Evolutionary conservation across 306 rosid genomes (phyloP).

Genomic region (Macrotyloma uniflorum): DNA sequence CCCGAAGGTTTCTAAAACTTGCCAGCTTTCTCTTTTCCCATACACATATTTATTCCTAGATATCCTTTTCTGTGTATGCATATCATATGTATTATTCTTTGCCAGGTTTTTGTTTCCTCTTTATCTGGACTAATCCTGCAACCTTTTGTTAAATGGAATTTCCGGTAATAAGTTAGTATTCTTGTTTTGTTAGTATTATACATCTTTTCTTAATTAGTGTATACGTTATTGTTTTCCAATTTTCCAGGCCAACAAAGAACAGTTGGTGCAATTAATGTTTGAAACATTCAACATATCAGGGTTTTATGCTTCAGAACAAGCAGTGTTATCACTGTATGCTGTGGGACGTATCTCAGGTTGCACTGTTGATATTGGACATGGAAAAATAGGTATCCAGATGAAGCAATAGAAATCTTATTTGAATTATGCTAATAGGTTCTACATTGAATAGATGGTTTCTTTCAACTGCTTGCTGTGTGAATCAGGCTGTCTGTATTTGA

Average conservation of each 20-base stretch:
- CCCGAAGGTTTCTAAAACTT: slow-evolving; percentile 68
- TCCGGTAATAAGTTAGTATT: slow-evolving; percentile 10
- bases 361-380: slow-evolving; percentile 97
- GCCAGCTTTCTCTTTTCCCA: not conserved
- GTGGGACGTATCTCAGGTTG: slow-evolving; percentile 97
- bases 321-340: slow-evolving; percentile 88
- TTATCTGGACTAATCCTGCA: not conserved
- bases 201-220: not conserved
- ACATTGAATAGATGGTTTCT: not conserved
- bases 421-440: not conserved
- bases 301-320: slow-evolving; percentile 97
- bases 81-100: not conserved
- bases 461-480: not conserved
- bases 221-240: slow-evolving; percentile 2
- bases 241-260: slow-evolving; percentile 83
- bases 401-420: slow-evolving; percentile 9
- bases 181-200: not conserved
- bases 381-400: slow-evolving; percentile 74
- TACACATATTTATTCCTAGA: not conserved
- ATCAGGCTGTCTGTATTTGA: not conserved
- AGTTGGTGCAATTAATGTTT: slow-evolving; percentile 92
- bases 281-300: slow-evolving; percentile 96
- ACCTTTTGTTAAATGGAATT: slow-evolving; percentile 7
- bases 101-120: not conserved
- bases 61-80: not conserved